phyloP scores from a whole-genome alignment of 495 filamentous ascomycete genomes.

The Amphirosellinia nigrospora region DNA sequence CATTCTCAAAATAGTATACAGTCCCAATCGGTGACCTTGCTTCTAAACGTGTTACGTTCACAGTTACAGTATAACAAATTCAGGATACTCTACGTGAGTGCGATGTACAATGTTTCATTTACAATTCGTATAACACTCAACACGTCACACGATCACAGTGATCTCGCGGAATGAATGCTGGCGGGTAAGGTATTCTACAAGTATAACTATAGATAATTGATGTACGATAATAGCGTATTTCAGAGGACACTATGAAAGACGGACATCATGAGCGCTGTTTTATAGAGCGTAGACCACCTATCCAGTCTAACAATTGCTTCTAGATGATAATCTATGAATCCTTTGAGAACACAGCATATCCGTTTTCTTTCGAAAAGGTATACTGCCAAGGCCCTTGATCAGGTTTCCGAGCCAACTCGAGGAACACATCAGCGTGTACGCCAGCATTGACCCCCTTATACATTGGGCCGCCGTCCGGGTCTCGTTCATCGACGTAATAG shows the following conservation, averaged over 20 bases:
- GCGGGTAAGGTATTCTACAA: not conserved
- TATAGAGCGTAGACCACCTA: not conserved
- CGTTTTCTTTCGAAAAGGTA: conserved; percentile 48
- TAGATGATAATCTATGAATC: not conserved
- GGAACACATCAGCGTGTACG: conserved; percentile 44
- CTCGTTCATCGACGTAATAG: conserved; percentile 50
- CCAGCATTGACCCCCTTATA: conserved; percentile 35
- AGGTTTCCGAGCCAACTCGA: conserved; percentile 38
- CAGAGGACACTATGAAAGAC: not conserved
- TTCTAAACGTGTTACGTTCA: not conserved
- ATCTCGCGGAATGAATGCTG: not conserved
- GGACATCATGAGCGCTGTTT: not conserved
- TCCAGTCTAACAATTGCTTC: not conserved
- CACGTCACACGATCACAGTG: not conserved
- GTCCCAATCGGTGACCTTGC: too few species aligned
- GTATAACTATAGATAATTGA: not conserved
- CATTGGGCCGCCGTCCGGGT: conserved; percentile 39
- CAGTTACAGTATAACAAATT: not conserved
- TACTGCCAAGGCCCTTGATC: conserved; percentile 44
- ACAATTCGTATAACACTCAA: not conserved
- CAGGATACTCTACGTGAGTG: not conserved
- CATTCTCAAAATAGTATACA: not conserved
- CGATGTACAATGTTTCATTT: not conserved
- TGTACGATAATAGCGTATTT: not conserved
- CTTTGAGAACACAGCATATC: conserved; percentile 40